Evolutionary conservation across 139 green algal species (phyloP).

Genomic region (Dunaliella primolecta): DNA sequence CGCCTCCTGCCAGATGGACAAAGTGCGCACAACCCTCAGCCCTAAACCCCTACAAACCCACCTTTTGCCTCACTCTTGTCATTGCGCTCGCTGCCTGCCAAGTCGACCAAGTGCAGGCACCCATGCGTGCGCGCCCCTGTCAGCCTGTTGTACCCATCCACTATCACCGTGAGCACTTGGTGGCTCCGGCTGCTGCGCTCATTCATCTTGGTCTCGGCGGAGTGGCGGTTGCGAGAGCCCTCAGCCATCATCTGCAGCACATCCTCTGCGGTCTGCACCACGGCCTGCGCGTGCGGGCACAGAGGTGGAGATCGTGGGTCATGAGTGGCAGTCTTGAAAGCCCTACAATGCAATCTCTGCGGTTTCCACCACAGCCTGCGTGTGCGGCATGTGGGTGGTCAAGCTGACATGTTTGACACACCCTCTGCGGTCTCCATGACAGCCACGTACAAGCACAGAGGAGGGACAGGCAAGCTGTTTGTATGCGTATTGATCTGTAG

Average conservation of each 20-base stretch:
- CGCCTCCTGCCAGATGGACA: slow-evolving; percentile 76
- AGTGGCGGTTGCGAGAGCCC: slow-evolving; percentile 57
- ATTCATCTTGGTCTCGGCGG: slow-evolving; percentile 91
- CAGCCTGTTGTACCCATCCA: slow-evolving; percentile 50
- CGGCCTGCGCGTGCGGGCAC: neutral
- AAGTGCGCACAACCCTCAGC: slow-evolving; percentile 72
- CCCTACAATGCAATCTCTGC: too few relatives aligned
- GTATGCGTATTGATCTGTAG: too few relatives aligned
- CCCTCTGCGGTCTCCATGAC: too few relatives aligned
- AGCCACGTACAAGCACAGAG: too few relatives aligned
- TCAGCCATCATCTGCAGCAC: slow-evolving; percentile 76
- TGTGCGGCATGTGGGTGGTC: too few relatives aligned
- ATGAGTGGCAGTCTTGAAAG: neutral
- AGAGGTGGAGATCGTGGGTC: neutral
- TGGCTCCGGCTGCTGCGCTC: slow-evolving; percentile 57
- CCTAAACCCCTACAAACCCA: too few relatives aligned
- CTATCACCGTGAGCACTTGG: slow-evolving; percentile 69
- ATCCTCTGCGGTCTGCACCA: slow-evolving; percentile 60
- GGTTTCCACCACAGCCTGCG: too few relatives aligned
- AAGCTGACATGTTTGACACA: too few relatives aligned
- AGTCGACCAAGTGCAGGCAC: slow-evolving; percentile 74
- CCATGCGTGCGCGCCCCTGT: slow-evolving; percentile 48
- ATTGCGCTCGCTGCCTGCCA: slow-evolving; percentile 80
- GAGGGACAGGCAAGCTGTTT: too few relatives aligned
- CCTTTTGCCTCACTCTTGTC: slow-evolving; percentile 69